Evolutionary conservation across 768 basidiomycete genomes (phyloP).

Genomic region (Russula olivacea): DNA sequence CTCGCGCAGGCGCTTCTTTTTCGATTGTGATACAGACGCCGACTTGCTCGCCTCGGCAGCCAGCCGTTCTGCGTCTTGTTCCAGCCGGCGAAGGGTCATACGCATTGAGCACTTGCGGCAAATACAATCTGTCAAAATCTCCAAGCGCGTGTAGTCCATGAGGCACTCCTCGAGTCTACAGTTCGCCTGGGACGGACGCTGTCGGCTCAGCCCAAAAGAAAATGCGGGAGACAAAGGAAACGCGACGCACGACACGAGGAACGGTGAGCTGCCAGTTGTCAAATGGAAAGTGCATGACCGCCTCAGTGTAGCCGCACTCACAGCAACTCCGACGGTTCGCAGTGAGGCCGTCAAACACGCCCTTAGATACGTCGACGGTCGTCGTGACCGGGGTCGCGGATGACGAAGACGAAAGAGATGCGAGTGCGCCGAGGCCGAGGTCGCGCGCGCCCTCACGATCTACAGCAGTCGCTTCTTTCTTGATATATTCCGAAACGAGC

Average conservation of each 20-base stretch:
- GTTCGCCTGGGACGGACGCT: slow-evolving; percentile 40
- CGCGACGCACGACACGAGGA: slow-evolving; percentile 46
- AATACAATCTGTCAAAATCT: slow-evolving; percentile 84
- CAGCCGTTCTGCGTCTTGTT: slow-evolving; percentile 57
- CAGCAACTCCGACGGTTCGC: slow-evolving; percentile 86
- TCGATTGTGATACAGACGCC: slow-evolving; percentile 54
- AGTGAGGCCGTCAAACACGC: slow-evolving; percentile 85
- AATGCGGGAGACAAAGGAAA: slow-evolving; percentile 36
- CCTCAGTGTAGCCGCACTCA: slow-evolving; percentile 88
- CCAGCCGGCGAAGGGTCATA: slow-evolving; percentile 63
- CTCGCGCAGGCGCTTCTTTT: slow-evolving; percentile 71
- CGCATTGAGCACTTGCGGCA: slow-evolving; percentile 88
- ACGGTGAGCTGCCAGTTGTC: slow-evolving; percentile 80
- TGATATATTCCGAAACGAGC: slow-evolving; percentile 82
- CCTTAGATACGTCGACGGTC: slow-evolving; percentile 45
- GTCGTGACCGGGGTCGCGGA: slow-evolving; percentile 23
- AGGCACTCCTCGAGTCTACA: slow-evolving; percentile 80
- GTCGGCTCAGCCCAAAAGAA: neutral
- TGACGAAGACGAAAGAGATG: slow-evolving; percentile 23
- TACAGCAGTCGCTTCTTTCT: slow-evolving; percentile 73
- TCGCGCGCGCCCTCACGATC: slow-evolving; percentile 66
- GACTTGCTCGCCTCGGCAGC: slow-evolving; percentile 30
- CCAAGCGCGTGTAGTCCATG: slow-evolving; percentile 82
- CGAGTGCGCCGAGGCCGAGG: slow-evolving; percentile 61
- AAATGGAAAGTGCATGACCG: slow-evolving; percentile 86